Percentiles rank a stretch among this genome's conserved stretches.
Evolutionary conservation across 768 basidiomycete species (phyloP).

Genomic region (Pleurotus salmoneostramineus): DNA sequence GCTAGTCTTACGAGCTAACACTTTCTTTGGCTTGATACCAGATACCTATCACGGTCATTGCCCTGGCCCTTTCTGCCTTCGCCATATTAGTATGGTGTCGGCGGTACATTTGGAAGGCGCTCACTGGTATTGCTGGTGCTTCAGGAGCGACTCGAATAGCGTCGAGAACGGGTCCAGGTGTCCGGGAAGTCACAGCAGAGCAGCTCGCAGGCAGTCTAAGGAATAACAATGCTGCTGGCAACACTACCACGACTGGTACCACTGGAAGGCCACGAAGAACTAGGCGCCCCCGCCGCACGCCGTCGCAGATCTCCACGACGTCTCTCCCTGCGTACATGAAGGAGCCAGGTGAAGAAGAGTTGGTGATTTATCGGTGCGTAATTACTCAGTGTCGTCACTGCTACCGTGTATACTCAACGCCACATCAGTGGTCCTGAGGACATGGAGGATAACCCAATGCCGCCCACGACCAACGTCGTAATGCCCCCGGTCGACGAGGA

Average conservation of each 20-base stretch:
- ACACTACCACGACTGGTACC: constrained; percentile 19
- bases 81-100: constrained; percentile 3
- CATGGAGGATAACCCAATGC: constrained; percentile 48
- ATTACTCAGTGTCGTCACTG: neutral
- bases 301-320: constrained; percentile 77
- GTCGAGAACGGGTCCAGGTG: neutral
- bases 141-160: neutral
- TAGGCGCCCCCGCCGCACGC: constrained; percentile 54
- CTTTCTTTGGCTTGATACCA: neutral
- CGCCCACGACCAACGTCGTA: constrained; percentile 30
- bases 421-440: constrained; percentile 44
- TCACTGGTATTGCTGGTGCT: neutral
- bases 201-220: constrained; percentile 48
- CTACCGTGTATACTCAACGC: neutral
- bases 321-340: constrained; percentile 80
- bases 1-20: no score
- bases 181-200: constrained; percentile 50
- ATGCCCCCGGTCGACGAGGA: constrained; percentile 35
- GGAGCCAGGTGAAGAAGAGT: constrained; percentile 79
- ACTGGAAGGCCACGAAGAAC: constrained; percentile 31
- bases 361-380: constrained; percentile 60
- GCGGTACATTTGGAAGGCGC: neutral
- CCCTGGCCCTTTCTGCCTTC: neutral
- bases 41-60: neutral
- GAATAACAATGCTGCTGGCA: constrained; percentile 16